Base-by-base conservation (phyloP, 2,329 filamentous ascomycete species). In the Aspergillus sp. region DNA sequence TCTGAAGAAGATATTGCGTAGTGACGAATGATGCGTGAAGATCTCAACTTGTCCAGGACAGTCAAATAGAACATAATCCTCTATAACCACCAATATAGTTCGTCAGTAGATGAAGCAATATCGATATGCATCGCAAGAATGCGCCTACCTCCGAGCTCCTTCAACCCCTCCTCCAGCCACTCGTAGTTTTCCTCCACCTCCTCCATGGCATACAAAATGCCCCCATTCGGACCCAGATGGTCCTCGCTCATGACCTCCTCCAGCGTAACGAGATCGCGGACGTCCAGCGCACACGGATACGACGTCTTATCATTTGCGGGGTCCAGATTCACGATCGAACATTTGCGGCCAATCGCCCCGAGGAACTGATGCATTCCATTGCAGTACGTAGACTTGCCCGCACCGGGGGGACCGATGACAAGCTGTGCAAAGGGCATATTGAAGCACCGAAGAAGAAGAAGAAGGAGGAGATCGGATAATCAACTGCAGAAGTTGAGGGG, bases 331-430 rank as follows among this genome's bases (percentile, higher is more conserved):
- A 97, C 91, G 42, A 98, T 88, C 16, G 92, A 96, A 81, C 92
- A 96, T 76, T 96, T 93, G 58, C 95, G 90, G 61, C 93, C 92
- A 73, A 99, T 96, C 64, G 95, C 94, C 65, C 89, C 89, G 84
- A 98, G 90, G 80, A 99, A 99, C 79, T 99, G 95, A 73, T 97
- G 91, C 90, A 99, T 96, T 73, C 95, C 95, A 87, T 98, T 92
- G 82, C 94, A 98, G 75, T 96, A 97, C 7, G 95, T 99, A 65
- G 92, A 97, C 80, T 99, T 99, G 62, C 95, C 95, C 31, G 92
- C 88, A 70, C 95, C 95, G 6, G 95, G 95, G 66, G 93, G 94
- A n/a, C 95, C 95, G 69, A 96, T 87, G 42, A 96, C 87, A 49
- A 97, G 87, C 79, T 96, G 90, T n/a, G 81, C 82, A 60, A 86